Percentiles rank a stretch among this genome's conserved stretches.
phyloP scores from a whole-genome alignment of 768 basidiomycete species.

The Naganishia antarctica region DNA sequence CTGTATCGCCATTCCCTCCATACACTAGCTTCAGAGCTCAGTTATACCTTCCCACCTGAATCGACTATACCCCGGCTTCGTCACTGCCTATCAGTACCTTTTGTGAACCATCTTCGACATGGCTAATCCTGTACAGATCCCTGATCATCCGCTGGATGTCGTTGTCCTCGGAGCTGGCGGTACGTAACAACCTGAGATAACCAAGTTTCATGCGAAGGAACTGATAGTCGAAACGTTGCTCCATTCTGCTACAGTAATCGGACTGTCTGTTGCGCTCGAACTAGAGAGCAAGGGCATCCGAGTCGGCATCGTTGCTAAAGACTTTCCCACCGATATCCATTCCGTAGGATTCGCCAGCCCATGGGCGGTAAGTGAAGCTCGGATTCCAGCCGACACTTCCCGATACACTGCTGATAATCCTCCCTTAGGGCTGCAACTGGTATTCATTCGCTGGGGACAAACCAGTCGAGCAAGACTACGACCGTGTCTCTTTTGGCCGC shows the following conservation, averaged over 20 bases:
- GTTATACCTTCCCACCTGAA: no score
- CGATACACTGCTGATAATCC: background rate
- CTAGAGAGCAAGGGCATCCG: slow-evolving; percentile 37
- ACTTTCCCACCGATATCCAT: slow-evolving; percentile 45
- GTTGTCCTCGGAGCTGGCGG: slow-evolving; percentile 47
- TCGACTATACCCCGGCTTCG: no score
- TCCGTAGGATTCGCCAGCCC: slow-evolving; percentile 46
- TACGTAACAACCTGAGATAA: slow-evolving; percentile 25
- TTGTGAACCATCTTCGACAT: background rate
- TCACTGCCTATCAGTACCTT: no score
- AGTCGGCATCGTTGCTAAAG: slow-evolving; percentile 43
- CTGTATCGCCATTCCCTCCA: no score
- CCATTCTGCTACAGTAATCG: slow-evolving; percentile 40
- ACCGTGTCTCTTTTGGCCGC: slow-evolving; percentile 35
- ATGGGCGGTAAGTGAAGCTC: slow-evolving; percentile 47
- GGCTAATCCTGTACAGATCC: slow-evolving; percentile 9
- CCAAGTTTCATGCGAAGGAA: no score
- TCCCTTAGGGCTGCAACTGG: slow-evolving; percentile 39
- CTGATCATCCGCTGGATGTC: slow-evolving; percentile 29
- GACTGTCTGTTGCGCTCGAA: slow-evolving; percentile 44
- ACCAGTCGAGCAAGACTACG: slow-evolving; percentile 30
- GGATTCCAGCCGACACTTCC: background rate
- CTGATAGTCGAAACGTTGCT: no score
- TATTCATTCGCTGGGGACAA: slow-evolving; percentile 39
- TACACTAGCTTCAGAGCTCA: no score